These are phyloP conservation scores for Cicer chorassanicum DNA, from an alignment of 306 rosid species.

Conservation along the genomic window DNA sequence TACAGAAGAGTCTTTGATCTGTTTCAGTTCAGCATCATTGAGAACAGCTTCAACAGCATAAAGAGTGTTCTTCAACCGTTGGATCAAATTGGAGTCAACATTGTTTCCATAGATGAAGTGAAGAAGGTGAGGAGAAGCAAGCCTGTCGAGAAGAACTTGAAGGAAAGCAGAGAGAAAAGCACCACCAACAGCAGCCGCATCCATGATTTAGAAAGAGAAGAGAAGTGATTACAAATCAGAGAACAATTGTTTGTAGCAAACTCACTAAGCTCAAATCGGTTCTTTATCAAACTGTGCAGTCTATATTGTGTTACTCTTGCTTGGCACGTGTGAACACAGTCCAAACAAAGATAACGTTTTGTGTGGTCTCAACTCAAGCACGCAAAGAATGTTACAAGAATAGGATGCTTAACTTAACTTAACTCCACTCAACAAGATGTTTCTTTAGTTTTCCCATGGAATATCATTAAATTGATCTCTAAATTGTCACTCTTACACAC, in stretches of 20 bases:
- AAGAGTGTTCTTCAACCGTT: slow-evolving; percentile 3
- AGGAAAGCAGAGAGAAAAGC: slow-evolving; percentile 23
- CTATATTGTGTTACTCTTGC: too few relatives aligned
- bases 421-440: too few relatives aligned
- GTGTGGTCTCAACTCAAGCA: too few relatives aligned
- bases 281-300: too few relatives aligned
- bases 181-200: background rate
- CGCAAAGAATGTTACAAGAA: too few relatives aligned
- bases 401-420: too few relatives aligned
- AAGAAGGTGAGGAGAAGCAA: background rate
- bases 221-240: background rate
- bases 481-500: too few relatives aligned
- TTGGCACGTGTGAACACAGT: too few relatives aligned
- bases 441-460: too few relatives aligned
- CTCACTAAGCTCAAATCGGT: too few relatives aligned
- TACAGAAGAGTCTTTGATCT: background rate
- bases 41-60: background rate
- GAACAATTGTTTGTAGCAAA: background rate
- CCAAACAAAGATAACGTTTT: too few relatives aligned
- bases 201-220: background rate
- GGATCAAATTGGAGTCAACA: background rate
- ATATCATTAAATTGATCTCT: too few relatives aligned
- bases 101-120: background rate
- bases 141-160: background rate
- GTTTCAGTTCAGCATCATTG: background rate